These are phyloP conservation scores for Heterobasidion occidentale DNA, from an alignment of 1,284 basidiomycete species.

Conservation along the genomic window DNA sequence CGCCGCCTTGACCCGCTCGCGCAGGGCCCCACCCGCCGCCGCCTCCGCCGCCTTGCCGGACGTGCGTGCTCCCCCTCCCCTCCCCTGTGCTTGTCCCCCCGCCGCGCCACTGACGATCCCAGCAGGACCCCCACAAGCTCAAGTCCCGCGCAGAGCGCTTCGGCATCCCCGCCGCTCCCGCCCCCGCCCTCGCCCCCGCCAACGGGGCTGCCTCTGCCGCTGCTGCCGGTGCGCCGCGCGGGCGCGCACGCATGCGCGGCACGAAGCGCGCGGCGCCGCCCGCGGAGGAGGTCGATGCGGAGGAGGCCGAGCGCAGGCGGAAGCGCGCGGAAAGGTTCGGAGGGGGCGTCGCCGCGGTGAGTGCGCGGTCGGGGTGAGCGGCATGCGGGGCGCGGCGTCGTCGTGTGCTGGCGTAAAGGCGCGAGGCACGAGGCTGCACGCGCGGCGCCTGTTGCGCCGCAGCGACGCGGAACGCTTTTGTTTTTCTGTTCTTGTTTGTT, in stretches of 20 bases:
- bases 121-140: conserved; percentile 41
- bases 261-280: conserved; percentile 9
- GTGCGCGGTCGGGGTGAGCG: neutral
- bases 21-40: conserved; percentile 10
- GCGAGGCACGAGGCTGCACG: too few species aligned
- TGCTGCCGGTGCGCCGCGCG: neutral
- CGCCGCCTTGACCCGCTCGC: conserved; percentile 6
- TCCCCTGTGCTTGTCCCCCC: neutral
- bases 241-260: neutral
- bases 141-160: conserved; percentile 45
- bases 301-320: conserved; percentile 47
- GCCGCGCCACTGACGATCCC: neutral
- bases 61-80: conserved; percentile 2
- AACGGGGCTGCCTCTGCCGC: conserved; percentile 3
- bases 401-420: too few species aligned
- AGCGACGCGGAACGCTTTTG: too few species aligned
- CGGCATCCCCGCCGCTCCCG: conserved; percentile 21
- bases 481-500: too few species aligned
- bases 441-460: too few species aligned
- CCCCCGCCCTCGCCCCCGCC: conserved; percentile 5
- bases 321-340: conserved; percentile 61
- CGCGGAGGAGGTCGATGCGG: conserved; percentile 38
- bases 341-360: neutral
- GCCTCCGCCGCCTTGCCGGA: conserved; percentile 15
- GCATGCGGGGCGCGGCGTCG: too few species aligned